phyloP scores from a whole-genome alignment of 78 protist species.

The Dictyostelium capitatum region DNA sequence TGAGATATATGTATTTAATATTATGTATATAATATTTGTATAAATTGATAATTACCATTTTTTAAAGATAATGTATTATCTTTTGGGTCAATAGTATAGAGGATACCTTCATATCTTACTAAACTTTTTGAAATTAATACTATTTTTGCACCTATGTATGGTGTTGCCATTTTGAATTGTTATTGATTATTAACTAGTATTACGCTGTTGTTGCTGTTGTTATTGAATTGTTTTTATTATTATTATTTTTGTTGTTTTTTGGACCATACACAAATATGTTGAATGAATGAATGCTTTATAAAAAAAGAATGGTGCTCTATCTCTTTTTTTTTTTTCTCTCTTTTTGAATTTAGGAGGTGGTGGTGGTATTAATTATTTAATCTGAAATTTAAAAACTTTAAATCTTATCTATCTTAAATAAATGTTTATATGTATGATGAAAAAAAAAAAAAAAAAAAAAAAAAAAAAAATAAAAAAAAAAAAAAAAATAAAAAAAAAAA shows the following conservation, averaged over 20 bases:
- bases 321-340: background rate
- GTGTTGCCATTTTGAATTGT: slow-evolving; percentile 53
- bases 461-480: too few relatives aligned
- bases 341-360: too few relatives aligned
- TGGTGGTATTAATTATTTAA: too few relatives aligned
- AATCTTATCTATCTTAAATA: too few relatives aligned
- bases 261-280: too few relatives aligned
- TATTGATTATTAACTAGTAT: background rate
- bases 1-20: too few relatives aligned
- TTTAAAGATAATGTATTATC: slow-evolving; percentile 59
- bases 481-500: too few relatives aligned
- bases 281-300: background rate
- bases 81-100: slow-evolving; percentile 65
- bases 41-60: slow-evolving; percentile 43
- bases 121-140: slow-evolving; percentile 63
- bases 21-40: background rate
- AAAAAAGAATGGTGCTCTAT: too few relatives aligned
- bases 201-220: background rate
- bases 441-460: too few relatives aligned
- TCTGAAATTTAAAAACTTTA: too few relatives aligned
- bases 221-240: background rate
- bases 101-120: slow-evolving; percentile 61
- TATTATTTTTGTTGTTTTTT: background rate
- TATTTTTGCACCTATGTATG: slow-evolving; percentile 67
- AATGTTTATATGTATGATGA: too few relatives aligned